Conservation (phyloP, 2,329 filamentous ascomycete species). For the Sarocladiaceae sp. region DNA sequence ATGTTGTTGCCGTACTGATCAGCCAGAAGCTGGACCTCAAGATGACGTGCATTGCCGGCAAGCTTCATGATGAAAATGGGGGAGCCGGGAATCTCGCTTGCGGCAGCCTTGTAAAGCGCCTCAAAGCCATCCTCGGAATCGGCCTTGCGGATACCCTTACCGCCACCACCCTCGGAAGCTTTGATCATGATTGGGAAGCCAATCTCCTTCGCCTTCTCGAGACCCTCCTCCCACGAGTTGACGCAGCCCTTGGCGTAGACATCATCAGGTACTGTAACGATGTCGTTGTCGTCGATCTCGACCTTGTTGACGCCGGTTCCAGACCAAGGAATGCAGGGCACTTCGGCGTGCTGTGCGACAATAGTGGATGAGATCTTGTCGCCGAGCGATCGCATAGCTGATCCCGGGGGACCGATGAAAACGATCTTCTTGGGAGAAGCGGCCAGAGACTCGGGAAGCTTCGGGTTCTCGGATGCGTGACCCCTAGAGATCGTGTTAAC, state of each 20-base stretch:
- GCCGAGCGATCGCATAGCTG: constrained; percentile 96
- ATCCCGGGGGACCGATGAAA: constrained; percentile 96
- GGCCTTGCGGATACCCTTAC: constrained; percentile 98
- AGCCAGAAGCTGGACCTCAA: constrained; percentile 95
- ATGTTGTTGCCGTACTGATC: constrained; percentile 99
- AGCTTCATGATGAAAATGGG: constrained; percentile 99
- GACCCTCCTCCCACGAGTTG: constrained; percentile 81
- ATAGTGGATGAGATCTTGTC: constrained; percentile 99
- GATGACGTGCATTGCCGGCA: constrained; percentile 89
- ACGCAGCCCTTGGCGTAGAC: constrained; percentile 91
- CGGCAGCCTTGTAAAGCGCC: constrained; percentile 87
- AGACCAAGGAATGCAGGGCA: constrained; percentile 99
- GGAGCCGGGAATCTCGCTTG: constrained; percentile 95
- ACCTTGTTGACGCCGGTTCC: constrained; percentile 87
- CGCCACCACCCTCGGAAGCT: constrained; percentile 98
- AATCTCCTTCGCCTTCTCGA: constrained; percentile 81
- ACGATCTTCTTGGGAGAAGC: constrained; percentile 98
- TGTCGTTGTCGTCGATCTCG: constrained; percentile 70
- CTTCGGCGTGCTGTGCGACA: constrained; percentile 92
- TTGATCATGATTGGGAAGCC: constrained; percentile 99
- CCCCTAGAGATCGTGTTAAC: constrained; percentile 66
- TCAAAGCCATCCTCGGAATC: constrained; percentile 79
- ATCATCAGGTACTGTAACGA: constrained; percentile 86
- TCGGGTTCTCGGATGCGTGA: constrained; percentile 97
- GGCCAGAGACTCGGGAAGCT: constrained; percentile 90